These are phyloP conservation scores for Stipa capillata DNA, from an alignment of 176 grass and related monocot species.

Conservation along the genomic window DNA sequence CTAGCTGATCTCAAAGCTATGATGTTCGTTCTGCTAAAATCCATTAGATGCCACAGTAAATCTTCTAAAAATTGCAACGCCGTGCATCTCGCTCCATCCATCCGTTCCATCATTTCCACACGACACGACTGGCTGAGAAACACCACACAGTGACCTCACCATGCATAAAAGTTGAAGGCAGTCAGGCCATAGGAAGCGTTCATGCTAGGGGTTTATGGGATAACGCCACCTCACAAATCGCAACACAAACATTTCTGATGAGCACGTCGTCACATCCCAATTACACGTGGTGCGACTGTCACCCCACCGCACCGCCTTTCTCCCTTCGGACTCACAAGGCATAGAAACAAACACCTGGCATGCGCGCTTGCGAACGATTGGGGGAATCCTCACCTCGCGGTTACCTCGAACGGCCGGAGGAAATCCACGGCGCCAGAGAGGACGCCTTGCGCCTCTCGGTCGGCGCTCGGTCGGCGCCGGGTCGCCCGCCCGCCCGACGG, in stretches of 20 bases:
- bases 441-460: neutral
- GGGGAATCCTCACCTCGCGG: neutral
- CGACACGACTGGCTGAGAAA: neutral
- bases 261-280: neutral
- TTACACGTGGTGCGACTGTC: neutral
- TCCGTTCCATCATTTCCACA: neutral
- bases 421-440: neutral
- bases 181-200: neutral
- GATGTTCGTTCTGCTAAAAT: neutral
- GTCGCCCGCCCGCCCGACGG: neutral
- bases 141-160: neutral
- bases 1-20: neutral
- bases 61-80: neutral
- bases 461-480: neutral
- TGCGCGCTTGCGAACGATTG: neutral
- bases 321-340: neutral
- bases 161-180: neutral
- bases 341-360: neutral
- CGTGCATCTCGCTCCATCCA: neutral
- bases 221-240: neutral
- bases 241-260: neutral
- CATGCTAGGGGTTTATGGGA: neutral
- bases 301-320: neutral
- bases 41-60: neutral
- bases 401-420: neutral